These are phyloP conservation scores for Chrysanthemum makinoi DNA, from an alignment of 129 eudicot genomes.

Conservation along the genomic window DNA sequence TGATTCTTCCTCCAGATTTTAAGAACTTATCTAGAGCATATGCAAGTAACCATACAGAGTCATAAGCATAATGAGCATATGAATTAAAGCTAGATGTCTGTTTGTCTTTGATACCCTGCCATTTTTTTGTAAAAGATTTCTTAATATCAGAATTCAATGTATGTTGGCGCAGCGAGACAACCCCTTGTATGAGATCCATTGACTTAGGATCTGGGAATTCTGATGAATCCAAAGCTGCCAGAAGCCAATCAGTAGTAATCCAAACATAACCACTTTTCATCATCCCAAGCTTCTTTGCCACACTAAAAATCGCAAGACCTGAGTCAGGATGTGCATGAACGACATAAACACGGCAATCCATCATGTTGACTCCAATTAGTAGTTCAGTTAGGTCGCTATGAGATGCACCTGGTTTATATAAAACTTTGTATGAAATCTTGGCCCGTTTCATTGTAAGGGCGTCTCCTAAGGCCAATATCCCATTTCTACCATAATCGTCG, in stretches of 20 bases:
- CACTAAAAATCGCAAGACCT: constrained; percentile 51
- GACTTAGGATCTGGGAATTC: constrained; percentile 34
- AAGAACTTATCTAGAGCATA: constrained; percentile 64
- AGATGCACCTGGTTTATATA: constrained; percentile 51
- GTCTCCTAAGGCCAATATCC: constrained; percentile 62
- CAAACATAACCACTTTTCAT: constrained; percentile 65
- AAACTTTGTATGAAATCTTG: constrained; percentile 60
- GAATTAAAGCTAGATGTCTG: constrained; percentile 49
- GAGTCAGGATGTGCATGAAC: constrained; percentile 86
- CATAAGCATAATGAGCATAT: constrained; percentile 76
- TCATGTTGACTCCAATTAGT: constrained; percentile 50
- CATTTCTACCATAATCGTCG: constrained; percentile 77
- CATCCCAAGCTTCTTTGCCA: constrained; percentile 70
- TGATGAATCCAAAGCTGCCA: constrained; percentile 55
- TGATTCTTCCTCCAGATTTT: constrained; percentile 42
- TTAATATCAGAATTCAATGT: constrained; percentile 51
- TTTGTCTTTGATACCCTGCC: constrained; percentile 44
- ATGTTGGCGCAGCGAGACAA: constrained; percentile 64
- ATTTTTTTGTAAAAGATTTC: constrained; percentile 34
- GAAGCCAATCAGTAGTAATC: constrained; percentile 90
- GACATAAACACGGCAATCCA: constrained; percentile 75
- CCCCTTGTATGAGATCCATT: constrained; percentile 64
- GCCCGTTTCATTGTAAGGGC: constrained; percentile 68
- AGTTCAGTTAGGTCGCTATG: constrained; percentile 42
- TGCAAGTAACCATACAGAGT: constrained; percentile 75